phyloP scores from a whole-genome alignment of 129 eudicot genomes.

The Pittosporum tobira region DNA sequence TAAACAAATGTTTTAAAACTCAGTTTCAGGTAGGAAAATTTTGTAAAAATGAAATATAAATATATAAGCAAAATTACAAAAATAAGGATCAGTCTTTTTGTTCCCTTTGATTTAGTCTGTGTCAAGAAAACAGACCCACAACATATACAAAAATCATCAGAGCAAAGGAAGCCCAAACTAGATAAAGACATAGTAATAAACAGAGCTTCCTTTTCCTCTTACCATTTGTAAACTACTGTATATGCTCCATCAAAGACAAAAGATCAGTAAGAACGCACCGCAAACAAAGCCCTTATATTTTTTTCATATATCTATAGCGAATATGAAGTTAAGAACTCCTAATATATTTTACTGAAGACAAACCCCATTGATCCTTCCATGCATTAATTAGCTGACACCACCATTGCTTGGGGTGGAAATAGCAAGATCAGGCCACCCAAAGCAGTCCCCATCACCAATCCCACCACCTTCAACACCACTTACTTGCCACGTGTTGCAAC shows the following conservation, averaged over 20 bases:
- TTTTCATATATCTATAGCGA: neutral
- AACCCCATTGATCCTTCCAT: neutral
- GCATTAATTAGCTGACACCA: constrained; percentile 12
- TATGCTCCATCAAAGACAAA: no score
- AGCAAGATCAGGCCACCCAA: constrained; percentile 34
- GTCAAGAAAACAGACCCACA: no score
- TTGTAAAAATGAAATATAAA: no score
- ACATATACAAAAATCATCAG: no score
- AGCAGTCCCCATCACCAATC: constrained; percentile 23
- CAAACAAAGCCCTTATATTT: neutral
- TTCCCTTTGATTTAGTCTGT: no score
- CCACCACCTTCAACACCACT: constrained; percentile 21
- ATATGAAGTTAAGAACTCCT: neutral
- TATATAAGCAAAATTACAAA: no score
- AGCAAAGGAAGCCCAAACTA: constrained; percentile 18
- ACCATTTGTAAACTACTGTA: no score
- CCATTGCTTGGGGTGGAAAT: constrained; percentile 30
- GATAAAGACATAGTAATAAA: no score
- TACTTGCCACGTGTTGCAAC: constrained; percentile 23
- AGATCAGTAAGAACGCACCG: no score
- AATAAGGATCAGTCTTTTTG: no score
- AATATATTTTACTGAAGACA: neutral
- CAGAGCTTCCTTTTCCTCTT: constrained; percentile 17
- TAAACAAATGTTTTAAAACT: no score
- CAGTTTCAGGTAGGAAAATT: no score